Evolutionary conservation across 2,329 filamentous ascomycete genomes (phyloP).

Genomic region (Aspergillus japonicus): DNA sequence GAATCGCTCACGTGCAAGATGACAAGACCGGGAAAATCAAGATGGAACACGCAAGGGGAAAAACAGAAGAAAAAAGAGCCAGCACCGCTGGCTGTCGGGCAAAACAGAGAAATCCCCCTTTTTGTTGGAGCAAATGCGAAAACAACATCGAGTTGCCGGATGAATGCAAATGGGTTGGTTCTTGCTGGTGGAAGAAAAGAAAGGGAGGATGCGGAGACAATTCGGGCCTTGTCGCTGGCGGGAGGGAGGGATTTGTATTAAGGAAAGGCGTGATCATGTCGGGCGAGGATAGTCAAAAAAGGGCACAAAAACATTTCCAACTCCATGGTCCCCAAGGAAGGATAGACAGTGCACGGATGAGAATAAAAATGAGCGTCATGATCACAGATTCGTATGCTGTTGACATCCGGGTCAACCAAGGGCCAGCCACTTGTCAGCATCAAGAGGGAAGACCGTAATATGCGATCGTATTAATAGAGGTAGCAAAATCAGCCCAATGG

Average conservation of each 20-base stretch:
- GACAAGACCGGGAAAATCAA: neutral
- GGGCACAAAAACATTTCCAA: conserved; percentile 18
- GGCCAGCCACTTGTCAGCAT: conserved; percentile 29
- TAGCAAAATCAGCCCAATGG: conserved; percentile 9
- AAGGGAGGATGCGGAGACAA: conserved; percentile 12
- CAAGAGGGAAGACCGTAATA: conserved; percentile 24
- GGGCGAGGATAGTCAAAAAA: conserved; percentile 10
- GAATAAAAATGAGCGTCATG: conserved; percentile 24
- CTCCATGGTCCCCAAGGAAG: conserved; percentile 21
- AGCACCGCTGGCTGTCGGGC: conserved; percentile 16
- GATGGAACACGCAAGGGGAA: conserved; percentile 5
- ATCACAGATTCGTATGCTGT: conserved; percentile 28
- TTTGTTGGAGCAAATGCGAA: neutral
- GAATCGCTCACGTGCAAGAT: neutral
- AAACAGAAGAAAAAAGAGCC: conserved; percentile 14
- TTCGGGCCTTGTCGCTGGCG: conserved; percentile 12
- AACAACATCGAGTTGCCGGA: conserved; percentile 8
- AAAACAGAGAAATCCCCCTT: neutral
- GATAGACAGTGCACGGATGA: conserved; percentile 19
- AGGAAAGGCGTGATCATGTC: conserved; percentile 21
- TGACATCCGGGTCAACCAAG: conserved; percentile 30
- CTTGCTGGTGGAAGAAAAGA: neutral
- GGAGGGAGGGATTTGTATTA: conserved; percentile 11
- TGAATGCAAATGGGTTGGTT: conserved; percentile 1
- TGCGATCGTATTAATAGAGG: conserved; percentile 21